Evolutionary conservation across 768 basidiomycete genomes (phyloP).

Genomic region (Piloderma croceum): DNA sequence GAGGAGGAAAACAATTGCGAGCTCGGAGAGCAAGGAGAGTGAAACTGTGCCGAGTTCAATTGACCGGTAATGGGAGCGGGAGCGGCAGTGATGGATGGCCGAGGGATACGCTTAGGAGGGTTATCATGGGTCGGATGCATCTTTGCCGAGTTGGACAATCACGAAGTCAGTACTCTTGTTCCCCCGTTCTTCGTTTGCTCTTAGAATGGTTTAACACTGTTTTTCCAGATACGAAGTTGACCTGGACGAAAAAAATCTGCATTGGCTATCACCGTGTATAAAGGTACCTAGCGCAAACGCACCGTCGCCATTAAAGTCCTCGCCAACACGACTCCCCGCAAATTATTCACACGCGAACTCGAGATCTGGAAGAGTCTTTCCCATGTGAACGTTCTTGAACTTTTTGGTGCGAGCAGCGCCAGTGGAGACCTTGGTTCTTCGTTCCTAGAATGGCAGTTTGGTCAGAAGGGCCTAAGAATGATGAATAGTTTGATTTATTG

Average conservation of each 20-base stretch:
- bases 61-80: too few species aligned
- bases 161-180: too few species aligned
- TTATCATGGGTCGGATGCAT: conserved; percentile 35
- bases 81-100: too few species aligned
- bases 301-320: conserved; percentile 72
- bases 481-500: conserved; percentile 41
- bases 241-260: conserved; percentile 51
- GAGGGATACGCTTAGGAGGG: conserved; percentile 64
- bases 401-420: conserved; percentile 75
- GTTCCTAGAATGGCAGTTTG: conserved; percentile 65
- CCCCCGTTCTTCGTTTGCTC: too few species aligned
- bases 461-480: conserved; percentile 33
- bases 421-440: conserved; percentile 66
- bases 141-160: conserved; percentile 71
- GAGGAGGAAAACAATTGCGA: too few species aligned
- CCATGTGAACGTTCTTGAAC: conserved; percentile 66
- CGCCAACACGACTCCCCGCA: conserved; percentile 50
- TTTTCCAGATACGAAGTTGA: conserved; percentile 80
- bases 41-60: too few species aligned
- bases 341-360: conserved; percentile 65
- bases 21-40: too few species aligned
- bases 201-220: too few species aligned
- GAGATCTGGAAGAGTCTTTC: conserved; percentile 65
- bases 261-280: conserved; percentile 72
- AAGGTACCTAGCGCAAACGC: conserved; percentile 64